A percentile compares a stretch with the other conserved stretches of the same genome.
These are phyloP conservation scores for Nannochloris sp. DNA, from an alignment of 139 green algal genomes.

Conservation along the genomic window DNA sequence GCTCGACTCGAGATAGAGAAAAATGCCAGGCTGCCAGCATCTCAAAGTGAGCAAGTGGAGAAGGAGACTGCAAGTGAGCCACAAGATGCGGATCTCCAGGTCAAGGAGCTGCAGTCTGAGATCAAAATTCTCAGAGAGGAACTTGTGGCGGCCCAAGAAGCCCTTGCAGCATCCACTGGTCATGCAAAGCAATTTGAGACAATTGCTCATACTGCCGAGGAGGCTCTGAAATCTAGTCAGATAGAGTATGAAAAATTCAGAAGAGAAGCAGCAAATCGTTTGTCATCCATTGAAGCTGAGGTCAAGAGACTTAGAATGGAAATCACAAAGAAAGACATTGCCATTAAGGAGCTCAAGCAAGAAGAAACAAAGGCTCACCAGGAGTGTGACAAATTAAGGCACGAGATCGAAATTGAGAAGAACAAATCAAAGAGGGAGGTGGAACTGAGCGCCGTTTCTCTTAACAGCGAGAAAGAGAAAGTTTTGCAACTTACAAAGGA, in stretches of 20 bases:
- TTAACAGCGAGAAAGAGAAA: neutral
- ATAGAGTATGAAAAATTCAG: slow-evolving; percentile 34
- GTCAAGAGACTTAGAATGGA: slow-evolving; percentile 11
- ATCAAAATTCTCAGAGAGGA: slow-evolving; percentile 39
- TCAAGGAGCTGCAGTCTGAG: slow-evolving; percentile 28
- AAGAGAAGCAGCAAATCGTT: slow-evolving; percentile 20
- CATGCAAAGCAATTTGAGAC: slow-evolving; percentile 46
- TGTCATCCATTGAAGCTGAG: slow-evolving; percentile 9
- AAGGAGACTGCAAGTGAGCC: neutral
- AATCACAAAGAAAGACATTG: slow-evolving; percentile 13
- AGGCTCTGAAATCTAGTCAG: slow-evolving; percentile 31
- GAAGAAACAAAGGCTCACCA: slow-evolving; percentile 2
- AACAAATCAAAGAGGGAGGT: neutral
- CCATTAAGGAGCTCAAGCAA: slow-evolving; percentile 16
- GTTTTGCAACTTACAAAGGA: neutral
- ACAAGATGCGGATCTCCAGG: neutral
- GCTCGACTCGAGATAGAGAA: slow-evolving; percentile 35
- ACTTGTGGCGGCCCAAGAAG: slow-evolving; percentile 40
- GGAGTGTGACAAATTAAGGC: slow-evolving; percentile 3
- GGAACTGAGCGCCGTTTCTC: neutral
- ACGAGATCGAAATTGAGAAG: neutral
- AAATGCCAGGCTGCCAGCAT: slow-evolving; percentile 1
- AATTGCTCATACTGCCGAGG: slow-evolving; percentile 37
- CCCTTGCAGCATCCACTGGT: slow-evolving; percentile 35
- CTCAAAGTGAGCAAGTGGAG: neutral